Evolutionary conservation across 78 protist genomes (phyloP).

Genomic region (Dictyostelium purpureum): DNA sequence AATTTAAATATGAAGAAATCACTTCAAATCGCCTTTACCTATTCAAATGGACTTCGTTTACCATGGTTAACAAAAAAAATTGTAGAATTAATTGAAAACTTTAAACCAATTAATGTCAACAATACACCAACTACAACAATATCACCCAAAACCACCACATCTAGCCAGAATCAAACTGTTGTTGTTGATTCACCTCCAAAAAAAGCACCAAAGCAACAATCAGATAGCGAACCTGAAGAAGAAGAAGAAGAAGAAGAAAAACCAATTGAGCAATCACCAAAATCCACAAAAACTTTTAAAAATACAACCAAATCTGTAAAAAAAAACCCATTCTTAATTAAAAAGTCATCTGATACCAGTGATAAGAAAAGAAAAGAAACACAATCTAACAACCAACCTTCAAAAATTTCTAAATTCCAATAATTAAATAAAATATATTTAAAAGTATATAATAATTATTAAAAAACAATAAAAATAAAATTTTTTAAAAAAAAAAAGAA

Average conservation of each 20-base stretch:
- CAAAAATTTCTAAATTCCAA: not conserved
- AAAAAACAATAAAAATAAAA: too few species aligned
- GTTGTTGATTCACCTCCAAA: not conserved
- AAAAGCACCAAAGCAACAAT: not conserved
- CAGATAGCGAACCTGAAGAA: not conserved
- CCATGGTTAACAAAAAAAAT: not conserved
- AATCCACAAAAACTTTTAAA: not conserved
- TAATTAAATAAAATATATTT: not conserved
- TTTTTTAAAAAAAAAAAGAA: too few species aligned
- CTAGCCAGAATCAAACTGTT: not conserved
- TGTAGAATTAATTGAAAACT: not conserved
- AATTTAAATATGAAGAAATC: slow-evolving; percentile 54
- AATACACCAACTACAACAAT: not conserved
- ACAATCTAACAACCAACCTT: not conserved
- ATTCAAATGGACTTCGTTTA: slow-evolving; percentile 16
- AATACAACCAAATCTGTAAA: not conserved
- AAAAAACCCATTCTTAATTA: not conserved
- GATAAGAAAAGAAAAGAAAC: slow-evolving; percentile 7
- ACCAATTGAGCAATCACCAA: not conserved
- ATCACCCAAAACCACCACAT: not conserved
- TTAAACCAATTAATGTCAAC: not conserved
- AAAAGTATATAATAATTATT: too few species aligned
- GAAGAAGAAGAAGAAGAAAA: not conserved
- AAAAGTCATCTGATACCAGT: slow-evolving; percentile 5
- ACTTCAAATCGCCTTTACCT: slow-evolving; percentile 1